Evolutionary conservation across 495 filamentous ascomycete genomes (phyloP), one percentile per base, ranked within the genome.

Genomic region (Cenococcum geophilum): DNA sequence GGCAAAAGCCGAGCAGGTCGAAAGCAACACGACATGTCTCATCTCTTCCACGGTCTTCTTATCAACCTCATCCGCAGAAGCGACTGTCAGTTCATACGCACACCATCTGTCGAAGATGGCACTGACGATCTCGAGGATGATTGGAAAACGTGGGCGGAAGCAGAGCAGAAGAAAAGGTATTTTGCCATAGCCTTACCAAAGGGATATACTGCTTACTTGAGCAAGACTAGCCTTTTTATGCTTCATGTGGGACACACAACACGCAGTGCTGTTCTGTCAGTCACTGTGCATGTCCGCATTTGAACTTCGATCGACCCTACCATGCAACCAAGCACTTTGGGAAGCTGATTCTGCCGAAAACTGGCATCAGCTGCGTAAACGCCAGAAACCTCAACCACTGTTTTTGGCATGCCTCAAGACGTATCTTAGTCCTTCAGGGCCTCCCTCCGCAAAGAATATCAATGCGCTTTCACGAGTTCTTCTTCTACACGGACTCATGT

Each of bases 201-300:
- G 1, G 11, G 36, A 54, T 10, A 20, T 53, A 4, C 27, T 49
- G 36, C 23, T 55, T 37, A 58, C 45, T 32, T 58, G 60, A 51
- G 37, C 57, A 25, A 77, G 76, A 25, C 68, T 83, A 6, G 77
- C 78, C 0, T 74, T 83, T 52, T 73, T 80, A 32, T 82, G 78
- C 58, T 85, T 83, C 61, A 81, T 83, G 76, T 82, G 80, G 81
- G 80, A 82, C 59, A 80, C 77, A 0, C 79, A 82, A 63, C 79
- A 81, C 60, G 79, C 80, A 0, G 78, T 81, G 0, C 70, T 83
- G 4, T 82, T 82, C 66, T 82, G 77, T 21, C 80, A 83, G 63
- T 80, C 77, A 5, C 73, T 83, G 0, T 83, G 80, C 67, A 83
- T 83, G 80, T 80, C 77, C 4, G 80, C 79, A 14, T 82, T 82